Base-by-base conservation (phyloP, 2,329 filamentous ascomycete genomes). In the Didymosphaeria variabile region DNA sequence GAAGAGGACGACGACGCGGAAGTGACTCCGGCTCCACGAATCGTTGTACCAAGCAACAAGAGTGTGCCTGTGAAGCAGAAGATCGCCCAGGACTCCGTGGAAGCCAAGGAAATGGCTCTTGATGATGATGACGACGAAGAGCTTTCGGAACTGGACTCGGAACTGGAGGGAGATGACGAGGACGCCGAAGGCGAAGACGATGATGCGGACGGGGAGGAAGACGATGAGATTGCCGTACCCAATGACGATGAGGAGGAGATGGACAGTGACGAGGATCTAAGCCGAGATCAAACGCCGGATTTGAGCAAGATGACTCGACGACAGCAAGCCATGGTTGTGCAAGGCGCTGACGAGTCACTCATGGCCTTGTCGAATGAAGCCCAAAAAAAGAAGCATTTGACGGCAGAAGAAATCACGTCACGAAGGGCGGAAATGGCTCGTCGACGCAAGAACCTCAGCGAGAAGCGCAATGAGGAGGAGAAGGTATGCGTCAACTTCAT, bases 391-490 rank as follows among this genome's bases (percentile, higher is more conserved):
- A 90, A 91, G 71, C 87, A 90, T 67, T 80, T 92, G 52, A 91
- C 90, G 0, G 89, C 88, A 0, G 90, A 91, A 73, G 90, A 92
- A 71, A 88, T 90, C 72, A 88, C 88, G 50, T 91, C 91, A 86
- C 85, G 90, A 52, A 83, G 90, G 58, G 87, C 88, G 8, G 90
- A 92, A 74, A 92, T 92, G 89, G 90, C 90, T 9, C 82, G 90
- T 58, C 84, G 90, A 56, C 82, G 90, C 62, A 92, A 92, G 79
- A 91, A 92, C 65, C 81, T 92, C 34, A 90, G 87, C 60, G 90
- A 92, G 78, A 91, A 91, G 80, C 85, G 90, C n/a, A 90, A 91
- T 58, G 90, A 92, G 71, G 90, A 92, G 79, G 90, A 92, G 76
- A 92, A 92, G 84, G 87, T 89, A 72, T 31, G 73, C 64, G 58